Base-by-base conservation (phyloP, 164 flowering plant genomes). In the Chimonanthus praecox region DNA sequence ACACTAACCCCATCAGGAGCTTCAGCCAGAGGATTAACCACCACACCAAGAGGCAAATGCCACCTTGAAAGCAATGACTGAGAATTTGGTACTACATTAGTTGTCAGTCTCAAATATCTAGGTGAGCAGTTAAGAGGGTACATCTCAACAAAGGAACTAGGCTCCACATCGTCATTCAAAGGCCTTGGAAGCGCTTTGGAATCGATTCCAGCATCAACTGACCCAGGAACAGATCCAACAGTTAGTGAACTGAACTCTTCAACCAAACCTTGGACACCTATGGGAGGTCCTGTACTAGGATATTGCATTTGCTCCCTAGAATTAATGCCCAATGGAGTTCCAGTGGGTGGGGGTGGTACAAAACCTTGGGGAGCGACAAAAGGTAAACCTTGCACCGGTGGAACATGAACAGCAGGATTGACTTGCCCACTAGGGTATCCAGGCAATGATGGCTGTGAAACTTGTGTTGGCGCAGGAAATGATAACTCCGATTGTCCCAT, bases 21-120 rank as follows among this genome's bases (percentile, higher is more conserved):
- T 84, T 89, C 92, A 5, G 99, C 99, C 58, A 95, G 94, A 72
- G 99, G 99, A 81, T 94, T 91, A 79, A 93, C 90, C 78, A 92
- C 97, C 18, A 94, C 97, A 82, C 95, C 99, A 70, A 95, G 87
- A 78, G 98, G 97, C 78, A 93, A 88, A 83, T 95, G 97, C 99
- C 99, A 95, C 84, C 97, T 85, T 47, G 99, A 88, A 64, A 79
- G 81, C 83, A 95, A 83, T 47, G 99, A 92, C 72, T 89, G 94
- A 6, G 99, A 92, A 80, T 81, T 92, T 73, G 99, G 99, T 51
- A 95, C 84, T 20, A 84, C 94, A 33, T 33, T 33, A 77, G 98
- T 93, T 50, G 97, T 92, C 58, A 95, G 89, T 47, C 92, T 85
- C 69, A 95, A 73, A 83, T 85, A 92, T 85, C 92, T 88, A 21